These are phyloP conservation scores for Aspergillus sparsus DNA, from an alignment of 495 filamentous ascomycete species.

Conservation along the genomic window DNA sequence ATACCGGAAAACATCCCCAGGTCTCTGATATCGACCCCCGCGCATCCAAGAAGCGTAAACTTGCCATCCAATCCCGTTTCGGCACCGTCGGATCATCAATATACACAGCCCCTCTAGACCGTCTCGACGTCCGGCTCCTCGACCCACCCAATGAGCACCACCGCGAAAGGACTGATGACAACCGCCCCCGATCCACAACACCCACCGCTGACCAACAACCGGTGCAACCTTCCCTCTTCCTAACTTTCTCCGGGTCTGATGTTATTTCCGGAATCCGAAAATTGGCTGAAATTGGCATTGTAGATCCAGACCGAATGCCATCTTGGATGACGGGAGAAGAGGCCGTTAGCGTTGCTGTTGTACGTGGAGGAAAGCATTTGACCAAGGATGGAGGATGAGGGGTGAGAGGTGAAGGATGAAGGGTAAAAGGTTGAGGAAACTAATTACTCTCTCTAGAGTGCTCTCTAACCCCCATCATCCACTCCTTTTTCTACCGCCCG, in stretches of 20 bases:
- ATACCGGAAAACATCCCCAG: constrained; percentile 1
- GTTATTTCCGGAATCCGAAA: constrained; percentile 79
- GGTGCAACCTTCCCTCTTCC: constrained; percentile 43
- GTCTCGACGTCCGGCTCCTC: constrained; percentile 37
- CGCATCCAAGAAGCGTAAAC: constrained; percentile 58
- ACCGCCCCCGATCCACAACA: constrained; percentile 7
- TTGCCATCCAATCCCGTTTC: constrained; percentile 56
- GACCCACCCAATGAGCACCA: constrained; percentile 22
- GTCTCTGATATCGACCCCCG: constrained; percentile 45
- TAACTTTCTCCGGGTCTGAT: constrained; percentile 72
- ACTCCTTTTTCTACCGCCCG: too few relatives aligned
- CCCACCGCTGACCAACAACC: constrained; percentile 18
- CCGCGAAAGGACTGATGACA: not conserved
- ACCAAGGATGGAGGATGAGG: constrained; percentile 25
- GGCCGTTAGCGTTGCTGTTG: constrained; percentile 68
- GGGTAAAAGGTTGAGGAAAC: not conserved
- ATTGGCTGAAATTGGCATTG: constrained; percentile 69
- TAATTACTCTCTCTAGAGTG: not conserved
- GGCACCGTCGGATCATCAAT: constrained; percentile 33
- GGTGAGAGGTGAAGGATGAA: constrained; percentile 13
- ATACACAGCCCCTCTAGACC: constrained; percentile 33
- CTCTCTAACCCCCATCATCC: not conserved
- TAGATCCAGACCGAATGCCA: constrained; percentile 76
- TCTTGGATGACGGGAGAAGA: constrained; percentile 92
- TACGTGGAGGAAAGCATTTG: constrained; percentile 59